phyloP scores from a whole-genome alignment of 306 rosid genomes.

The Castanospermum australe region DNA sequence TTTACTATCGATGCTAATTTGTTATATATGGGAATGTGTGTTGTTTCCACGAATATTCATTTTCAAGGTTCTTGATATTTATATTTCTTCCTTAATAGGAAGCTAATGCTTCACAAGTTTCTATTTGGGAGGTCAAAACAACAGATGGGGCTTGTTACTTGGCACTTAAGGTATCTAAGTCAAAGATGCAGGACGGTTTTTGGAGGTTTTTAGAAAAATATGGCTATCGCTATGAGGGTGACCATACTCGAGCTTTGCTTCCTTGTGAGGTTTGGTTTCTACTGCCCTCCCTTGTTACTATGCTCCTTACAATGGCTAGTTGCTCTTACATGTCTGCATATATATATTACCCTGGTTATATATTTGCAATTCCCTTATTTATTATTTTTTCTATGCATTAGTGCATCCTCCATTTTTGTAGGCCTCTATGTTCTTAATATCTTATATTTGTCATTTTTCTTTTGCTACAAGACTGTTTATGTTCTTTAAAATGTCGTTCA shows the following conservation, averaged over 20 bases:
- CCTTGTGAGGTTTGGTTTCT: slow-evolving; percentile 80
- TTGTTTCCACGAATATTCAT: neutral
- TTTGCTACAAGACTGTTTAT: neutral
- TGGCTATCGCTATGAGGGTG: slow-evolving; percentile 72
- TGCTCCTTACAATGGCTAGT: neutral
- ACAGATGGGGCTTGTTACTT: slow-evolving; percentile 68
- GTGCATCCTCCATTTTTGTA: neutral
- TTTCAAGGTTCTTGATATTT: slow-evolving; percentile 7
- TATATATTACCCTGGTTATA: neutral
- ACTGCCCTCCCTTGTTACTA: slow-evolving; percentile 21
- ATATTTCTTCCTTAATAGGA: slow-evolving; percentile 37
- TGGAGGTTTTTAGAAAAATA: slow-evolving; percentile 79
- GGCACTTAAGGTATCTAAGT: slow-evolving; percentile 54
- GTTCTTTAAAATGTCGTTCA: neutral
- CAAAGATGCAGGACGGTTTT: slow-evolving; percentile 38
- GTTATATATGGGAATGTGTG: neutral
- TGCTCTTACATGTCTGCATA: slow-evolving; percentile 1
- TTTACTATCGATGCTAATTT: slow-evolving; percentile 6
- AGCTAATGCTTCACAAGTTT: slow-evolving; percentile 59
- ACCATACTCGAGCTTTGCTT: slow-evolving; percentile 72
- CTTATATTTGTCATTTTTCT: neutral
- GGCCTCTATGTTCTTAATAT: neutral
- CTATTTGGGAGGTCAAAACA: slow-evolving; percentile 67
- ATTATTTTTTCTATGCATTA: neutral
- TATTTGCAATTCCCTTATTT: neutral